Percentiles rank a stretch among this genome's conserved stretches.
Conservation (phyloP, 345 rosid species). For the Pugionium cornutum region DNA sequence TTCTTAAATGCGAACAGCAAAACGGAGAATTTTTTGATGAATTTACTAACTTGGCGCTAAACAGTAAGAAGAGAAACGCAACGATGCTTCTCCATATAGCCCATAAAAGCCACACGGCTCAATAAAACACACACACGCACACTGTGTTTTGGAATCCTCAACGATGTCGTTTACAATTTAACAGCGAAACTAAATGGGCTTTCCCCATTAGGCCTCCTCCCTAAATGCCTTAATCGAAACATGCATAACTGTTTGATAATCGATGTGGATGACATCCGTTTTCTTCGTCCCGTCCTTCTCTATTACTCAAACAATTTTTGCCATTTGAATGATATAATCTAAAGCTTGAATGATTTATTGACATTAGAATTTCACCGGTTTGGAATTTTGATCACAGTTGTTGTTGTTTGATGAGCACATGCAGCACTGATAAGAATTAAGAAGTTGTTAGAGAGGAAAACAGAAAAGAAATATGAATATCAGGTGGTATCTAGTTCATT, state of each 20-base stretch:
- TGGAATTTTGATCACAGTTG: no score
- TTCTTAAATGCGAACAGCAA: constrained; percentile 2
- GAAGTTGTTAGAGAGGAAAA: no score
- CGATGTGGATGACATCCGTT: no score
- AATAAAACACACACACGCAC: neutral
- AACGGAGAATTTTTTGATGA: constrained; percentile 1
- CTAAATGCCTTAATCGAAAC: neutral
- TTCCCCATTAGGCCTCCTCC: neutral
- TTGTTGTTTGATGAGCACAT: constrained; percentile 30
- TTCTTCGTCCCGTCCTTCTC: neutral
- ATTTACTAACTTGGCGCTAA: neutral
- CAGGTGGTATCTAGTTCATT: constrained; percentile 42
- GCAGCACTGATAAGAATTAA: neutral
- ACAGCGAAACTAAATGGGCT: constrained; percentile 11
- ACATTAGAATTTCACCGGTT: no score
- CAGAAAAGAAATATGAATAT: no score
- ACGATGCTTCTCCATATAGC: constrained; percentile 23
- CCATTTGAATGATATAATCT: no score
- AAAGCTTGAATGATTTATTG: no score
- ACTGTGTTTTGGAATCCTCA: neutral
- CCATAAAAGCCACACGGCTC: constrained; percentile 32
- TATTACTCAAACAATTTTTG: neutral
- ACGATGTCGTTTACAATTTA: neutral
- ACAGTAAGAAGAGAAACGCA: neutral
- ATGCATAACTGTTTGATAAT: neutral